Conservation (phyloP, 2,329 filamentous ascomycete genomes). For the Aspergillus sojae region DNA sequence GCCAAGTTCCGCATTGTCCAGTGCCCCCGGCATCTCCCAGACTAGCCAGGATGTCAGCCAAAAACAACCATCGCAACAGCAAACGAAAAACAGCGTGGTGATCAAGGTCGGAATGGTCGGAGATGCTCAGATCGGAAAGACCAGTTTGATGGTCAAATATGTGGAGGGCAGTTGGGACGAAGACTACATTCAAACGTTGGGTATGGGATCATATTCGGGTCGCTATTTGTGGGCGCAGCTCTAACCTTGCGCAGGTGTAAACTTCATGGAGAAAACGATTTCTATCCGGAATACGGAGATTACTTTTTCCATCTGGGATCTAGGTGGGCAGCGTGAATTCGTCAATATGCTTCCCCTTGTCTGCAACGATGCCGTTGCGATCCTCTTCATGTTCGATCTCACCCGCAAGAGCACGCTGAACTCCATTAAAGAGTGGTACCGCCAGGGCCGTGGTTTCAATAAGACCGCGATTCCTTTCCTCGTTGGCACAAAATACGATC, state of each 20-base stretch:
- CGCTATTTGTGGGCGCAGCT: not conserved
- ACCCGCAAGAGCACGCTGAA: constrained; percentile 98
- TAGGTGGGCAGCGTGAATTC: constrained; percentile 96
- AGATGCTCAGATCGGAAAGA: constrained; percentile 98
- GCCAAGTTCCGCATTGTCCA: constrained; percentile 55
- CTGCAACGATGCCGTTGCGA: constrained; percentile 97
- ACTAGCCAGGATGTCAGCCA: constrained; percentile 52
- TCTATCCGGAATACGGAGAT: constrained; percentile 99
- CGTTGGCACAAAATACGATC: constrained; percentile 97
- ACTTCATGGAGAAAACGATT: constrained; percentile 99
- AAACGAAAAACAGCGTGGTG: constrained; percentile 69
- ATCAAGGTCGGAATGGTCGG: constrained; percentile 99
- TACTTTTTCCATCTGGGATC: constrained; percentile 98
- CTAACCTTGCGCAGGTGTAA: constrained; percentile 66
- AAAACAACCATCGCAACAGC: constrained; percentile 45
- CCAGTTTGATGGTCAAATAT: constrained; percentile 98
- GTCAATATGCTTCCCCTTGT: constrained; percentile 99
- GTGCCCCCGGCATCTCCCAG: constrained; percentile 49
- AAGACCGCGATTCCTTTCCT: constrained; percentile 99
- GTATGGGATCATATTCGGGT: constrained; percentile 40
- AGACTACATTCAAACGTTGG: constrained; percentile 97
- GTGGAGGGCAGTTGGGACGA: constrained; percentile 99
- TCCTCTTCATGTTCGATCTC: constrained; percentile 99
- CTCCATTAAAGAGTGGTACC: constrained; percentile 99
- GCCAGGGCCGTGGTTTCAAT: constrained; percentile 96